Conservation (phyloP, 441 rosid species). For the Croton setiger region DNA sequence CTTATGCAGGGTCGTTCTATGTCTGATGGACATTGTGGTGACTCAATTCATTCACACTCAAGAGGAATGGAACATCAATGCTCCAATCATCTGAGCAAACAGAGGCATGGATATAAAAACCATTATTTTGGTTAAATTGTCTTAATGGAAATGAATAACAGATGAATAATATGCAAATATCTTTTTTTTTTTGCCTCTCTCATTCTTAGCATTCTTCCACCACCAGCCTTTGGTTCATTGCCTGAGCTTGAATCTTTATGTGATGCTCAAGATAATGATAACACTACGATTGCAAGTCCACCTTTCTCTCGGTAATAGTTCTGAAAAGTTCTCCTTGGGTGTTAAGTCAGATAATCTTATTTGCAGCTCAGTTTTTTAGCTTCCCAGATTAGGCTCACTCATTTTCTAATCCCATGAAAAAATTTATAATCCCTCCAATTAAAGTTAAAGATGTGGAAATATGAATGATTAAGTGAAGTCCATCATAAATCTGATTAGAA, state of each 20-base stretch:
- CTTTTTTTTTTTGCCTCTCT: constrained; percentile 11
- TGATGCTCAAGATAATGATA: constrained; percentile 31
- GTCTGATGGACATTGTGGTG: constrained; percentile 19
- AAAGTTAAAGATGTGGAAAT: too few relatives aligned
- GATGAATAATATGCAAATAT: not conserved
- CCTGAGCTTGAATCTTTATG: constrained; percentile 29
- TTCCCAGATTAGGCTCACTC: constrained; percentile 7
- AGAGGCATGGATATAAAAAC: constrained; percentile 41
- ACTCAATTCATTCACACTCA: constrained; percentile 29
- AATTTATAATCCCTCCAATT: not conserved
- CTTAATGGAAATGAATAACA: not conserved
- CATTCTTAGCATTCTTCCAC: constrained; percentile 45
- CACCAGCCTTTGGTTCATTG: constrained; percentile 52
- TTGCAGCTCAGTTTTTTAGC: not conserved
- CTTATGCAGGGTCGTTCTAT: constrained; percentile 44
- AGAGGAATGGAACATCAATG: constrained; percentile 25
- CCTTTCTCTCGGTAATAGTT: constrained; percentile 35
- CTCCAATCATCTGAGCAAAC: constrained; percentile 28
- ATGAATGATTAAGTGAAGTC: not conserved
- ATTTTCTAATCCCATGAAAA: not conserved
- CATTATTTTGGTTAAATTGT: constrained; percentile 13
- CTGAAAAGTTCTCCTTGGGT: constrained; percentile 17
- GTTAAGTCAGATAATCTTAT: constrained; percentile 5
- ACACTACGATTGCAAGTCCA: constrained; percentile 18
- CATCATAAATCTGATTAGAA: not conserved